Base-by-base conservation (phyloP, 1,284 basidiomycete species). In the Sporisorium sorghi region DNA sequence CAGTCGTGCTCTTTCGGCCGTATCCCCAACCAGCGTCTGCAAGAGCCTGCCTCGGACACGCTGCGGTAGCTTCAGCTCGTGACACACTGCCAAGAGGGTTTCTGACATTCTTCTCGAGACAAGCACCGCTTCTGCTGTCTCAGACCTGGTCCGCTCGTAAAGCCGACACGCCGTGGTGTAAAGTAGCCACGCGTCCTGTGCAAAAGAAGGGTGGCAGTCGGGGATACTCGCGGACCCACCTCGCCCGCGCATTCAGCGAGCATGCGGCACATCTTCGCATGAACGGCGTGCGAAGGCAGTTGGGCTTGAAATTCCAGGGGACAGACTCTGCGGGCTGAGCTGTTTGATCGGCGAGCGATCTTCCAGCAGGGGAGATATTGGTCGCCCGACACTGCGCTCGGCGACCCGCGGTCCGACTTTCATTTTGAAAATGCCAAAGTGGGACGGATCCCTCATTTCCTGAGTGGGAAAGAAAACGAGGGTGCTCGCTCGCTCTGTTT, bases 301-400 rank as follows among this genome's bases (percentile, higher is more conserved):
- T 37, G 48, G 19, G 26, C 35, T 42, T 42, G 24, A 43, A 50
- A 21, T 58, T 58, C 39, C 39, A 58, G 56, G 56, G 56, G 28
- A 50, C 56, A 15, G n/a, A n/a, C n/a, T n/a, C n/a, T n/a, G 28
- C 28, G 28, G 9, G 28, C 28, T 5, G 5, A 9, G n/a, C 37
- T 58, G 56, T 50, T 50, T 58, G 55, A 57, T 49, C 56, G 44
- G 43, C 53, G 46, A 55, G 53, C 35, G 35, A 37, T 37, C 35
- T 15, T 9, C 15, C 28, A 30, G 28, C 28, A 30, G 33, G 24
- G 21, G 5, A 6, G 32, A 12, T 33, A 14, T 37, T 17, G 35
- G 15, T 37, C 35, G 35, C 15, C 15, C 35, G 35, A 37, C 35
- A 37, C 15, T 14, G n/a, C n/a, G n/a, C n/a, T n/a, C n/a, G n/a